These are phyloP conservation scores for Venturia aucupariae DNA, from an alignment of 2,329 filamentous ascomycete species.

Conservation along the genomic window DNA sequence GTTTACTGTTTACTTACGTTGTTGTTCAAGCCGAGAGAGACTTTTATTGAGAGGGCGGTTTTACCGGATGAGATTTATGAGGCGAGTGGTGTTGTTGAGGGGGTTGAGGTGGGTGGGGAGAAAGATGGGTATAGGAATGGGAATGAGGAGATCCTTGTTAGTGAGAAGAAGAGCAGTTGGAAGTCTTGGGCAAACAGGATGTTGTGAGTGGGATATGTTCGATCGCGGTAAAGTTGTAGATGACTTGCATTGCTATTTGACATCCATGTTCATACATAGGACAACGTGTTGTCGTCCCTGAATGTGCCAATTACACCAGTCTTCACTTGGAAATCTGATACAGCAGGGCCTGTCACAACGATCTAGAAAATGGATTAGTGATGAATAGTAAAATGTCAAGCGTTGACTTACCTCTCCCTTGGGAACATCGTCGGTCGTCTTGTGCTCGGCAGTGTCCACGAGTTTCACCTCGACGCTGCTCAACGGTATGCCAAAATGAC, in stretches of 20 bases:
- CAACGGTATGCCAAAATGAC: slow-evolving; percentile 75
- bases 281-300: slow-evolving; percentile 63
- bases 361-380: slow-evolving; percentile 42
- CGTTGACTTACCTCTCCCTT: slow-evolving; percentile 25
- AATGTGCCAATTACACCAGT: slow-evolving; percentile 58
- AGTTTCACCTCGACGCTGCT: slow-evolving; percentile 72
- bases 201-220: slow-evolving; percentile 19
- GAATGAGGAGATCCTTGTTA: slow-evolving; percentile 14
- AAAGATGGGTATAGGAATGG: slow-evolving; percentile 7
- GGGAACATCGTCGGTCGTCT: slow-evolving; percentile 51
- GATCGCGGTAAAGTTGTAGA: not conserved
- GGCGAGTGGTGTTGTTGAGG: slow-evolving; percentile 16
- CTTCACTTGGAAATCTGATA: slow-evolving; percentile 56
- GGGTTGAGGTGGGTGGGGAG: not conserved
- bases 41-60: slow-evolving; percentile 35
- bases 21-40: slow-evolving; percentile 24
- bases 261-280: slow-evolving; percentile 31
- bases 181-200: slow-evolving; percentile 26
- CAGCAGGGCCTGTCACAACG: slow-evolving; percentile 61
- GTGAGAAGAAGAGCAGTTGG: slow-evolving; percentile 27
- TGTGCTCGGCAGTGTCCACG: slow-evolving; percentile 50
- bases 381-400: not conserved
- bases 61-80: slow-evolving; percentile 32
- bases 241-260: not conserved
- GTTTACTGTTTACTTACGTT: slow-evolving; percentile 42